A percentile compares a stretch with the other conserved stretches of the same genome.
phyloP scores from a whole-genome alignment of 768 basidiomycete species.

The Paxillus involutus region DNA sequence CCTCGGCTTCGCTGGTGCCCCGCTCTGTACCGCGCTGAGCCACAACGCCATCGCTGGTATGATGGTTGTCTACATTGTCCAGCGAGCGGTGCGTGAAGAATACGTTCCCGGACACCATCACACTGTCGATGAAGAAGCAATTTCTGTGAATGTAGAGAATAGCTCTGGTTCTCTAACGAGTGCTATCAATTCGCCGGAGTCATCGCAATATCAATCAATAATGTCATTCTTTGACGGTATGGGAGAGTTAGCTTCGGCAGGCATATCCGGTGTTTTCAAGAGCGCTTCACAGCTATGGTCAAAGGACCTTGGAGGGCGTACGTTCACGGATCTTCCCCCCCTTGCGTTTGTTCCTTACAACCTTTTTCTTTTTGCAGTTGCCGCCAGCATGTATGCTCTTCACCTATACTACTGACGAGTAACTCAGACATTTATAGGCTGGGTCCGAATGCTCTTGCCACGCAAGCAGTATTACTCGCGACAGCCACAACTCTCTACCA shows the following conservation, averaged over 20 bases:
- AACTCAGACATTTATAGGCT: conserved; percentile 13
- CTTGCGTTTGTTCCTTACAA: conserved; percentile 3
- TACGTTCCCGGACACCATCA: conserved; percentile 10
- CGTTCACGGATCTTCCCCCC: neutral
- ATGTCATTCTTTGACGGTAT: conserved; percentile 14
- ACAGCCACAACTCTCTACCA: conserved; percentile 24
- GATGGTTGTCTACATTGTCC: conserved; percentile 22
- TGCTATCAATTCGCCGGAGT: neutral
- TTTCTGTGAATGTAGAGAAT: neutral
- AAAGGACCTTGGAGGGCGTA: conserved; percentile 27
- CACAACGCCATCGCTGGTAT: conserved; percentile 22
- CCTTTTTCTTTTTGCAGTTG: conserved; percentile 2
- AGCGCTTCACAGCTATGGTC: conserved; percentile 29
- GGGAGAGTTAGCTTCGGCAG: conserved; percentile 14
- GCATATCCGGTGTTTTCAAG: conserved; percentile 19
- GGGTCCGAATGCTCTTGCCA: conserved; percentile 23
- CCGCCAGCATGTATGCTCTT: conserved; percentile 22
- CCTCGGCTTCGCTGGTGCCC: conserved; percentile 26
- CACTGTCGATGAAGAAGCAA: conserved; percentile 7
- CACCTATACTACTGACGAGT: neutral
- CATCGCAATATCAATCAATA: neutral
- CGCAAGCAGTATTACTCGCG: conserved; percentile 24
- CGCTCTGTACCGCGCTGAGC: conserved; percentile 26
- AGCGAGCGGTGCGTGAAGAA: conserved; percentile 20
- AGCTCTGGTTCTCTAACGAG: neutral